These are phyloP conservation scores for Penicillium mononematosum DNA, from an alignment of 495 filamentous ascomycete species.

Conservation along the genomic window DNA sequence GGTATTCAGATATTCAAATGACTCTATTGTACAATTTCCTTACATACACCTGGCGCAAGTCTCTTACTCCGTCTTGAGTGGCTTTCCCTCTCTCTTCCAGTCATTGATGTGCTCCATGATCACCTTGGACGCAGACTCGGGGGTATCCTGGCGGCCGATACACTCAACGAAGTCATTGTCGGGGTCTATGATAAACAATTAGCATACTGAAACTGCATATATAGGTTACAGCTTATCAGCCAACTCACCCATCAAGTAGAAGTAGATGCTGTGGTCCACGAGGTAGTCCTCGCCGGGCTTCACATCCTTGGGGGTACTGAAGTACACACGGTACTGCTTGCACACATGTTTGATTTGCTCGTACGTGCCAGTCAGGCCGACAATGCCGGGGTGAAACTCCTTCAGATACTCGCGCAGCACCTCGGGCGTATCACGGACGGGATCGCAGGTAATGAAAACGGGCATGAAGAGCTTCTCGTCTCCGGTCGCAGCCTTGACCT, in stretches of 20 bases:
- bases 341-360: constrained; percentile 88
- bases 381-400: constrained; percentile 87
- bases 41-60: constrained; percentile 17
- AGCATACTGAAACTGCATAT: constrained; percentile 2
- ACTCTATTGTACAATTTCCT: constrained; percentile 33
- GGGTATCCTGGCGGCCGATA: constrained; percentile 88
- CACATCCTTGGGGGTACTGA: constrained; percentile 83
- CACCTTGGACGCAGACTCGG: constrained; percentile 78
- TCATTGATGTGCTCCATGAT: constrained; percentile 88
- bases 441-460: constrained; percentile 94
- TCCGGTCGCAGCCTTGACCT: constrained; percentile 57
- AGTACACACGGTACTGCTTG: constrained; percentile 95
- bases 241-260: constrained; percentile 86
- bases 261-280: constrained; percentile 98
- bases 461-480: constrained; percentile 59
- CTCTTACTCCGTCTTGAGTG: constrained; percentile 39
- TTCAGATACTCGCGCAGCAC: constrained; percentile 79
- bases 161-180: constrained; percentile 98
- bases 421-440: constrained; percentile 81
- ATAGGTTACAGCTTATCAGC: neutral
- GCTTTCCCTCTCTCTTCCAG: constrained; percentile 65
- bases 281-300: constrained; percentile 94
- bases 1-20: constrained; percentile 29
- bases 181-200: constrained; percentile 58
- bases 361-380: constrained; percentile 90